Evolutionary conservation across 306 rosid species (phyloP).

Genomic region (Betula pendula): DNA sequence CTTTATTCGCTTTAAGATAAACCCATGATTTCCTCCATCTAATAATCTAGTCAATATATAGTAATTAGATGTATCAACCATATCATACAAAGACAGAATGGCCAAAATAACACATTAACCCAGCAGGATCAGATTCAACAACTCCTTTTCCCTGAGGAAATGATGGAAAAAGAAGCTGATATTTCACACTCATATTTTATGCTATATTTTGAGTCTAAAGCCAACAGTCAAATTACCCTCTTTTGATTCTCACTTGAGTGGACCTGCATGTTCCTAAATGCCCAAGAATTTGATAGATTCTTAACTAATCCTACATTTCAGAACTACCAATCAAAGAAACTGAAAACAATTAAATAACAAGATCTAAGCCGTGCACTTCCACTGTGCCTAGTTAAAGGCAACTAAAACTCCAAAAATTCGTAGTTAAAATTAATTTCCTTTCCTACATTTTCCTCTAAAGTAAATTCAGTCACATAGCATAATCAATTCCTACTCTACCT

Average conservation of each 20-base stretch:
- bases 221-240: not conserved
- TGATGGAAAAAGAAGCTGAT: not conserved
- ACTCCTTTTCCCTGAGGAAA: not conserved
- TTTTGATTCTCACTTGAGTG: conserved; percentile 11
- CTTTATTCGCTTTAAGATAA: not conserved
- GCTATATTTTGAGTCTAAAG: not conserved
- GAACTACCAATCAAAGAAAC: conserved; percentile 26
- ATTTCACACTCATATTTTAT: not conserved
- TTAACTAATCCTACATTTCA: conserved; percentile 14
- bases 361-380: conserved; percentile 44
- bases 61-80: not conserved
- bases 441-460: conserved; percentile 19
- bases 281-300: conserved; percentile 11
- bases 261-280: conserved; percentile 5
- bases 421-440: conserved; percentile 8
- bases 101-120: not conserved
- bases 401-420: conserved; percentile 11
- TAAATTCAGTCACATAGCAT: not conserved
- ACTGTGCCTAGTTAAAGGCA: conserved; percentile 24
- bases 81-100: not conserved
- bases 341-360: conserved; percentile 30
- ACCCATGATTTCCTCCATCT: not conserved
- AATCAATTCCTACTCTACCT: conserved; percentile 47
- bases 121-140: conserved; percentile 28
- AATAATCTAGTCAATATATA: conserved; percentile 7